These are phyloP conservation scores for Phytophthora crassamura DNA, from an alignment of 352 stramenopile genomes.

Conservation along the genomic window DNA sequence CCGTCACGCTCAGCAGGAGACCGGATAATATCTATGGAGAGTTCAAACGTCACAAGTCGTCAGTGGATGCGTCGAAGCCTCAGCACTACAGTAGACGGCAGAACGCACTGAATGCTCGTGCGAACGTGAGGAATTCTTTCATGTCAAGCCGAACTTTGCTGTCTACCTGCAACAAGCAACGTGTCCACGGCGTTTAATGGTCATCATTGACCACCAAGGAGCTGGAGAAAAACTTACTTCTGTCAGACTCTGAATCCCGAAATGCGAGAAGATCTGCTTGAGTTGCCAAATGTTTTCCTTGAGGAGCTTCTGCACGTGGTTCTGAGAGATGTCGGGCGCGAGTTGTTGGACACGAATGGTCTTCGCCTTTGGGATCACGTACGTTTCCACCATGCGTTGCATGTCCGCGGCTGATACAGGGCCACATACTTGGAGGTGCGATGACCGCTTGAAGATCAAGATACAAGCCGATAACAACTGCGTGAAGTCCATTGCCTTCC, in stretches of 20 bases:
- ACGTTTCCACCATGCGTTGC: slow-evolving; percentile 52
- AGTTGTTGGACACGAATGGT: slow-evolving; percentile 67
- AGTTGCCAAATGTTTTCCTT: slow-evolving; percentile 73
- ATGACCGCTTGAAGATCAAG: slow-evolving; percentile 49
- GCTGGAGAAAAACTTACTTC: slow-evolving; percentile 37
- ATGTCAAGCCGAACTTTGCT: slow-evolving; percentile 62
- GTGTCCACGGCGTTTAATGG: background rate
- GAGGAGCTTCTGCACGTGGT: slow-evolving; percentile 74
- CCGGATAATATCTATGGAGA: slow-evolving; percentile 52
- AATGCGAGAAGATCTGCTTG: slow-evolving; percentile 84
- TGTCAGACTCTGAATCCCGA: slow-evolving; percentile 64
- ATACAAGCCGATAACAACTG: slow-evolving; percentile 60
- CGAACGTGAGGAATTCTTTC: slow-evolving; percentile 72
- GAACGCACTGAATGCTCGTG: slow-evolving; percentile 69
- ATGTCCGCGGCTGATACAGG: slow-evolving; percentile 36
- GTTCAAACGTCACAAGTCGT: background rate
- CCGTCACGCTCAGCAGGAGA: slow-evolving; percentile 55
- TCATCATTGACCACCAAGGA: background rate
- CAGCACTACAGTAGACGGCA: too few relatives aligned
- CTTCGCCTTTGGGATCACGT: slow-evolving; percentile 61
- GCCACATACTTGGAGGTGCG: slow-evolving; percentile 33
- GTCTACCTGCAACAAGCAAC: slow-evolving; percentile 41
- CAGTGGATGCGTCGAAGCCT: background rate
- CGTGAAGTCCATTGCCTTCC: slow-evolving; percentile 55
- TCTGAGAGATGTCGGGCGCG: slow-evolving; percentile 70